These are phyloP conservation scores for Acrasis kona DNA, from an alignment of 78 protist species.

Conservation along the genomic window DNA sequence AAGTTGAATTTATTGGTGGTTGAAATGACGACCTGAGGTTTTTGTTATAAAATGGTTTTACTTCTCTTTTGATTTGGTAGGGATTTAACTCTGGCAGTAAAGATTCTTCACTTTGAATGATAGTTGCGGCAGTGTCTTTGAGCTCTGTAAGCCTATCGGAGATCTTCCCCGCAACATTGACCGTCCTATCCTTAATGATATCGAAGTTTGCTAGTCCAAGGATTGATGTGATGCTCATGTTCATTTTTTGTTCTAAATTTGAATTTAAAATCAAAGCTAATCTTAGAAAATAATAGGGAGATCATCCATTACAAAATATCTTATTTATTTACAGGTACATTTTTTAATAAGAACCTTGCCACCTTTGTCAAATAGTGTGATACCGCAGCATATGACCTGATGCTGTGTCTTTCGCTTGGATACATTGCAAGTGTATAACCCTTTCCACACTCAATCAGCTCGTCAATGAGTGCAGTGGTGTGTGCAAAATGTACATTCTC, in stretches of 20 bases:
- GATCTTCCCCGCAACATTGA: too few relatives aligned
- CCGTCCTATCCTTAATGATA: background rate
- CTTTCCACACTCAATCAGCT: constrained; percentile 33
- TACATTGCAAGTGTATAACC: constrained; percentile 52
- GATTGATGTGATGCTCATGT: background rate
- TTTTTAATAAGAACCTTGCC: background rate
- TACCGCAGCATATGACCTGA: background rate
- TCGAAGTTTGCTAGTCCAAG: background rate
- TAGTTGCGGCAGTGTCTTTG: too few relatives aligned
- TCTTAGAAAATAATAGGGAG: background rate
- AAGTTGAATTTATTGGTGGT: too few relatives aligned
- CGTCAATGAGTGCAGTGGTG: constrained; percentile 50
- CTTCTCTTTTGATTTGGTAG: too few relatives aligned
- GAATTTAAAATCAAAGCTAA: background rate
- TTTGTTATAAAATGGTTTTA: too few relatives aligned
- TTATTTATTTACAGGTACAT: background rate
- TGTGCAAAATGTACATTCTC: constrained; percentile 87
- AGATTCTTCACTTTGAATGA: too few relatives aligned
- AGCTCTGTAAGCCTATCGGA: too few relatives aligned
- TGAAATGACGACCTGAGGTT: too few relatives aligned
- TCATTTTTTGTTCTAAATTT: background rate
- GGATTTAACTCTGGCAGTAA: too few relatives aligned
- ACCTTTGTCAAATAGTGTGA: background rate
- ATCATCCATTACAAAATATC: background rate
- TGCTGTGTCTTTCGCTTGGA: constrained; percentile 30